A percentile compares a stretch with the other conserved stretches of the same genome.
Conservation (phyloP, 495 filamentous ascomycete species). For the Neurospora sp. region DNA sequence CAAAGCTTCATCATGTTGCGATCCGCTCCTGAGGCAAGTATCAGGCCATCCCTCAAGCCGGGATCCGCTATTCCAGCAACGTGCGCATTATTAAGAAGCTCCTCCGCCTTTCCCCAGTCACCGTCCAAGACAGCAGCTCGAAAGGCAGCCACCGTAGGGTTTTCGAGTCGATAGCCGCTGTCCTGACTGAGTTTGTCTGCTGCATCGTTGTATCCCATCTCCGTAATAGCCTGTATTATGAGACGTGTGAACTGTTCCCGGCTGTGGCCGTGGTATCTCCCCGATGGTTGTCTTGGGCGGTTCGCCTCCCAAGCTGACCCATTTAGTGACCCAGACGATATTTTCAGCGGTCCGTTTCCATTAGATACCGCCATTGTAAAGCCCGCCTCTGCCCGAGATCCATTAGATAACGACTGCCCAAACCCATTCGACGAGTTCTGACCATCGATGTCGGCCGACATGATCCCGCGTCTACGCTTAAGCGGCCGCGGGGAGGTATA, state of each 20-base stretch:
- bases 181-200: slow-evolving; percentile 65
- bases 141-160: slow-evolving; percentile 72
- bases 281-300: slow-evolving; percentile 7
- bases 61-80: slow-evolving; percentile 18
- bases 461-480: slow-evolving; percentile 21
- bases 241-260: slow-evolving; percentile 91
- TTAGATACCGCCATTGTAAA: slow-evolving; percentile 24
- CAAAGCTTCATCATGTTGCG: slow-evolving; percentile 51
- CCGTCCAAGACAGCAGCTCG: slow-evolving; percentile 71
- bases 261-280: slow-evolving; percentile 62
- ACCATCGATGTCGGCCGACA: slow-evolving; percentile 24
- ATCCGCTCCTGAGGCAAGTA: slow-evolving; percentile 35
- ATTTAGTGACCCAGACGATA: slow-evolving; percentile 22
- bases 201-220: slow-evolving; percentile 74
- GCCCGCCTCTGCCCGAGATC: slow-evolving; percentile 18
- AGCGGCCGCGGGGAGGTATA: slow-evolving; percentile 1
- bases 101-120: slow-evolving; percentile 77
- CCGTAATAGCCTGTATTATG: slow-evolving; percentile 78
- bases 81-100: slow-evolving; percentile 56
- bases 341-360: slow-evolving; percentile 33
- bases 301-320: slow-evolving; percentile 25
- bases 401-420: slow-evolving; percentile 27
- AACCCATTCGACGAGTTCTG: slow-evolving; percentile 27
- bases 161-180: slow-evolving; percentile 86
- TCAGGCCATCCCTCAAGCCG: slow-evolving; percentile 30